phyloP scores from a whole-genome alignment of 2,329 filamentous ascomycete species.

The Berkeleyomyces basicola region DNA sequence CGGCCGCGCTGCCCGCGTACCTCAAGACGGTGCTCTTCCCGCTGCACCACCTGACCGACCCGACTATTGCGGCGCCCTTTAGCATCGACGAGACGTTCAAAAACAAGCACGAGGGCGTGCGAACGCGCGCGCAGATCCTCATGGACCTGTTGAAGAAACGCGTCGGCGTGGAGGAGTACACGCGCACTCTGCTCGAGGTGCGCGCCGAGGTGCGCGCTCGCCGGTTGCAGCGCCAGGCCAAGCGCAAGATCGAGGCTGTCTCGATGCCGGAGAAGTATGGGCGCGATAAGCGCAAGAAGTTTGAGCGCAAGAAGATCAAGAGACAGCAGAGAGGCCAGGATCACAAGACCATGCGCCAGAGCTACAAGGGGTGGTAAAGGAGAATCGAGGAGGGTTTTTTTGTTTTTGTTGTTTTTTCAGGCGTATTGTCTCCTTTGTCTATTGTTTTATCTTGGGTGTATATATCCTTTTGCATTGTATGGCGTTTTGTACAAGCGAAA shows the following conservation, averaged over 20 bases:
- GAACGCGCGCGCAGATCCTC: slow-evolving; percentile 55
- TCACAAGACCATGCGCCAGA: slow-evolving; percentile 54
- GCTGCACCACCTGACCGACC: slow-evolving; percentile 71
- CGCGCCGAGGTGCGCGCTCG: slow-evolving; percentile 55
- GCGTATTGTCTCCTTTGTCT: slow-evolving; percentile 3
- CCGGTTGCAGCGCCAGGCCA: slow-evolving; percentile 58
- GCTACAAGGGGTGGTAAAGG: slow-evolving; percentile 38
- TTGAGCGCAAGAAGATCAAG: slow-evolving; percentile 68
- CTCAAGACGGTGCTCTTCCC: slow-evolving; percentile 43
- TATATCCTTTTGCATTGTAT: slow-evolving; percentile 15
- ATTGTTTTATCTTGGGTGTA: slow-evolving; percentile 1
- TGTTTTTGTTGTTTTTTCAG: background rate
- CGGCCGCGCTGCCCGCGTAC: slow-evolving; percentile 40
- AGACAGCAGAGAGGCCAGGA: slow-evolving; percentile 63
- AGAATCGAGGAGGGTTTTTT: background rate
- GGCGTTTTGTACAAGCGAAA: slow-evolving; percentile 17
- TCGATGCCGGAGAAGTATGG: slow-evolving; percentile 64
- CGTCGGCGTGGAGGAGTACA: slow-evolving; percentile 64
- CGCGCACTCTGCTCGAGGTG: slow-evolving; percentile 55
- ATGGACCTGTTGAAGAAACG: slow-evolving; percentile 74
- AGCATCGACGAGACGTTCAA: slow-evolving; percentile 56
- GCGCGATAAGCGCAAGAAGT: slow-evolving; percentile 64
- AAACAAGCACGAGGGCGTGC: slow-evolving; percentile 51
- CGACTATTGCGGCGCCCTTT: slow-evolving; percentile 53
- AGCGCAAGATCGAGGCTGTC: slow-evolving; percentile 81